Base-by-base conservation (phyloP, 768 basidiomycete species). In the Termitomyces sp. region DNA sequence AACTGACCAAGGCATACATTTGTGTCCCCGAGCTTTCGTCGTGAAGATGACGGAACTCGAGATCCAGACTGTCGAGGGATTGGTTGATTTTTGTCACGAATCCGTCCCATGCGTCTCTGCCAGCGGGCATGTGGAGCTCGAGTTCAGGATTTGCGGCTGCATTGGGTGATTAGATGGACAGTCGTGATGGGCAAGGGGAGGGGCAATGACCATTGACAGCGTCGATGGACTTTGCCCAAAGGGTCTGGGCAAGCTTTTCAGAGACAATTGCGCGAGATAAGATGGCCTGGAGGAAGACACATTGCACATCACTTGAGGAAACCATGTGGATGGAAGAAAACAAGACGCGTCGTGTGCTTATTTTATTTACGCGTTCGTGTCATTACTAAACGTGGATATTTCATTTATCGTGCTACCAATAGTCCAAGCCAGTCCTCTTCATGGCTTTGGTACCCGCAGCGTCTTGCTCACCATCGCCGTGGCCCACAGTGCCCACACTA, bases 401-500 rank as follows among this genome's bases (percentile, higher is more conserved):
- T 53, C 42, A 54, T 57, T 22, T 34, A 42, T 37, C 30, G 24
- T 24, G 27, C 46, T 41, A 55, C 47, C 33, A 16, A 31, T 18
- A 46, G n/a, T 22, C 15, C 20, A 22, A 30, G 30, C 22, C 31
- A 39, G 8, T 47, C 13, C 12, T 41, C 3, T 73, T 91, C 48
- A 83, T 65, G 65, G 58, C 75, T 94, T 94, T 13, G 92, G 91
- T 54, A 98, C 85, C 52, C 86, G 82, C 48, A 99, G 78, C 16
- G 97, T 98, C 76, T 98, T 98, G 81, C 93, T 95, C 63, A 99
- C 91, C 96, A 99, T 98, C 50, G 91, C 89, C 16, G 94, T 89
- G 9, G 91, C 96, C 95, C 95, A 98, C 13, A 78, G 69, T 7
- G 77, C 88, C 72, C 94, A 93, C n/a, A 95, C 68, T 37, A 91